Conservation (phyloP, 371 early-diverging fungal species). For the Parasitella parasitica region DNA sequence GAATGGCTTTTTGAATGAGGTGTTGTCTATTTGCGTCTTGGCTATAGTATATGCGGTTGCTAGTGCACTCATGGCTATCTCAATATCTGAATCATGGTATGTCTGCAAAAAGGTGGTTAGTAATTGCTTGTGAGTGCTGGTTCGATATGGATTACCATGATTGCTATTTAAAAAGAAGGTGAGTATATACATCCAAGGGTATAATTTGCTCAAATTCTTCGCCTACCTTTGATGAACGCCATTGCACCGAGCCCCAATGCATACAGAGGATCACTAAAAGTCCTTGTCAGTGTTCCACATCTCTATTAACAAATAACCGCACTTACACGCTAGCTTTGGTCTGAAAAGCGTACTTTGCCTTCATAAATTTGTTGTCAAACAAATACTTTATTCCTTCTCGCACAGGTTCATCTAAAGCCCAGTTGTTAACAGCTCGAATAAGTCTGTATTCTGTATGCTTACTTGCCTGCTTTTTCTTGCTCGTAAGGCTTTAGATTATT, state of each 20-base stretch:
- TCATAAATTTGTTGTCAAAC: constrained; percentile 55
- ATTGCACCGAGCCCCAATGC: constrained; percentile 50
- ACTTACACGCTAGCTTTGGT: constrained; percentile 38
- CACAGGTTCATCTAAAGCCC: constrained; percentile 43
- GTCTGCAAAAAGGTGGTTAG: constrained; percentile 22
- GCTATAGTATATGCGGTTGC: constrained; percentile 43
- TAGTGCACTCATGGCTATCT: constrained; percentile 37
- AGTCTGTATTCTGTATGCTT: too few relatives aligned
- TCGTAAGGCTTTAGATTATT: constrained; percentile 52
- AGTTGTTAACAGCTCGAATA: too few relatives aligned
- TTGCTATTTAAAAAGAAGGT: constrained; percentile 5
- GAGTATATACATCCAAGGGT: background rate
- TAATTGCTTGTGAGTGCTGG: background rate
- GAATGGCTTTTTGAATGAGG: constrained; percentile 34
- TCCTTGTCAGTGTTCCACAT: background rate
- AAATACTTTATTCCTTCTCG: constrained; percentile 41
- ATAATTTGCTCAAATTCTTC: too few relatives aligned
- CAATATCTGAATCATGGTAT: constrained; percentile 32
- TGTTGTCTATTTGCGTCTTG: constrained; percentile 41
- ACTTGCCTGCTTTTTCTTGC: constrained; percentile 53
- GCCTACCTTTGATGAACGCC: constrained; percentile 49
- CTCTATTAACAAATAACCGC: background rate
- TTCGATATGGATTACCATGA: constrained; percentile 11
- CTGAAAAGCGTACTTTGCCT: constrained; percentile 44
- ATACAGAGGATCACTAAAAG: constrained; percentile 41